Evolutionary conservation across 208 protist genomes (phyloP).

Genomic region (Entamoeba invadens): DNA sequence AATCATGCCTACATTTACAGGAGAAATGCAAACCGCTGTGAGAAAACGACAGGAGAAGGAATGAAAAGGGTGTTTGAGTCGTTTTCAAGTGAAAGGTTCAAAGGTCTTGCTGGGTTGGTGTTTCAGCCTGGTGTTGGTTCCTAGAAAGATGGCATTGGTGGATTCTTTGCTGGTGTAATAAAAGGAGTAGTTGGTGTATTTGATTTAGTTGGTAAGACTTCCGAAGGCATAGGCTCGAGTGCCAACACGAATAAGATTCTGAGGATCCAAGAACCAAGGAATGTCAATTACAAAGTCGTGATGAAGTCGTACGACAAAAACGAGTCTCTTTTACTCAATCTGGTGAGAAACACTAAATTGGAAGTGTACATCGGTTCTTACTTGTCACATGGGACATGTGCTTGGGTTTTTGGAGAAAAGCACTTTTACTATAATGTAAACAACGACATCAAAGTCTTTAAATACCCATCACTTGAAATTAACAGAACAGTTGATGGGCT

Average conservation of each 20-base stretch:
- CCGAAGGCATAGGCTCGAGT: background rate
- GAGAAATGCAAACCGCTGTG: background rate
- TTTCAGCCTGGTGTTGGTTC: conserved; percentile 1
- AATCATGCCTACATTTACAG: background rate
- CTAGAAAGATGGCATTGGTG: background rate
- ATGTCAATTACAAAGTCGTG: background rate
- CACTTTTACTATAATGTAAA: no score
- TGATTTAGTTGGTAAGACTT: background rate
- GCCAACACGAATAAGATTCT: background rate
- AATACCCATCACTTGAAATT: no score
- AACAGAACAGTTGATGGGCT: no score
- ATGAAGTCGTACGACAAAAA: background rate
- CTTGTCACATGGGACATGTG: background rate
- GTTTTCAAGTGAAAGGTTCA: background rate
- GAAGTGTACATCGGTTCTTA: background rate
- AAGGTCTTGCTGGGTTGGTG: conserved; percentile 10
- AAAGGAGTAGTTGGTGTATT: background rate
- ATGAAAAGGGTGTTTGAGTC: background rate
- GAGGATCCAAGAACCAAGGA: background rate
- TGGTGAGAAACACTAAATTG: background rate
- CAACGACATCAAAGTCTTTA: no score
- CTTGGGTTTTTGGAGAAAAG: background rate
- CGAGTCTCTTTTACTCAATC: background rate
- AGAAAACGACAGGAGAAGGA: conserved; percentile 1
- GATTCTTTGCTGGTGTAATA: background rate